Evolutionary conservation across 331 rosid species (phyloP).

Genomic region (Malus hybrid): DNA sequence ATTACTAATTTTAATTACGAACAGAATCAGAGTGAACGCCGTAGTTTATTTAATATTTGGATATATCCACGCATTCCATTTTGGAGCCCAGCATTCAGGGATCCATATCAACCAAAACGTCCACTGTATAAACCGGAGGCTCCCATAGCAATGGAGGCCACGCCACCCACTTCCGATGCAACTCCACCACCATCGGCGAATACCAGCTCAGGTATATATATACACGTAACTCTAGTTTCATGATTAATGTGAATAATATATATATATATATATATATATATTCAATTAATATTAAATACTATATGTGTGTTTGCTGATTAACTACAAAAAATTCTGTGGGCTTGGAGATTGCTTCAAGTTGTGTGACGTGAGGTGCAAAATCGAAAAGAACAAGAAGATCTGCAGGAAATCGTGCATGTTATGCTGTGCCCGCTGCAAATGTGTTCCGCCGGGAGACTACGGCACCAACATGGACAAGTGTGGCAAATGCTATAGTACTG

Average conservation of each 20-base stretch:
- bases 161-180: not conserved
- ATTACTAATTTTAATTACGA: not conserved
- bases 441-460: slow-evolving; percentile 17
- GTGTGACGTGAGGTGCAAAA: slow-evolving; percentile 11
- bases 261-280: too few relatives aligned
- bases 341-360: not conserved
- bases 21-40: not conserved
- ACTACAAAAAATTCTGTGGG: not conserved
- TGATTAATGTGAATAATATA: not conserved
- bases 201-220: not conserved
- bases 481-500: slow-evolving; percentile 23
- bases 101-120: not conserved
- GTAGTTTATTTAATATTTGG: not conserved
- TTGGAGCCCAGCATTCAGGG: not conserved
- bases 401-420: slow-evolving; percentile 7
- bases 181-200: not conserved
- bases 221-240: not conserved
- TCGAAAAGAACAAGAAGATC: not conserved
- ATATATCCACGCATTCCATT: not conserved
- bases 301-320: not conserved
- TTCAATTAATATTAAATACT: too few relatives aligned
- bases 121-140: not conserved
- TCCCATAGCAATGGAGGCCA: not conserved
- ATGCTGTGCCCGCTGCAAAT: slow-evolving; percentile 17
- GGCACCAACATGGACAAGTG: slow-evolving; percentile 7